Base-by-base conservation (phyloP, 1,284 basidiomycete genomes). In the Uromyces viciae-fabae region DNA sequence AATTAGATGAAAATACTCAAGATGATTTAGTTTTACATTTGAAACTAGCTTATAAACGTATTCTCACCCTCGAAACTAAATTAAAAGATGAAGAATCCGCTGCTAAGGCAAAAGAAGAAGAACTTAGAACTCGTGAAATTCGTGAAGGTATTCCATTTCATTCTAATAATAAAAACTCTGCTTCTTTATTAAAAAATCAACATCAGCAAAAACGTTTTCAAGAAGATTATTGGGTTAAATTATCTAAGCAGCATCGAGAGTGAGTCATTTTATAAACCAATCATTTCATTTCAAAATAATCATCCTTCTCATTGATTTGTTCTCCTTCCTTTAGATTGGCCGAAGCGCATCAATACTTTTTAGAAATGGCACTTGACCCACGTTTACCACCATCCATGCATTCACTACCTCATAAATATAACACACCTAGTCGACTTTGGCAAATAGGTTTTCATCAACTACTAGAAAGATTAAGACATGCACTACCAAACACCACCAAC, bases 361-460 rank as follows among this genome's bases (percentile, higher is more conserved):
- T 99, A 78, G 90, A 91, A 75, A 91, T 95, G 33, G 93, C 94
- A 0, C 90, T 95, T 69, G 91, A 94, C 7, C 93, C 94, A 0
- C 91, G 91, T 33, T 90, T 95, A 0, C 96, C 96, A 0, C 90
- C 92, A 0, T 95, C 94, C 0, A 87, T 98, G 2, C 92, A 94
- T 68, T 91, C 92, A 82, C 92, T 98, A 60, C 94, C 95, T 0
- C 91, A 91, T 66, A 95, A 94, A 84, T 98, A 98, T 88, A 97
- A 96, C 86, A 94, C 98, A 82, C 93, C 96, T 76, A 92, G 92
- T 43, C 91, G 95, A 17, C 89, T 99, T 0, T 99, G 97, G 96
- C 92, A 93, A 0, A 92, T 91, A 68, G 94, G 90, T 0, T 98
- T 98, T 86, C 91, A 97, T 86, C 91, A 92, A 69, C 89, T 97